phyloP scores from a whole-genome alignment of 2,329 filamentous ascomycete species.

The Fusarium pseudoanthophilum region DNA sequence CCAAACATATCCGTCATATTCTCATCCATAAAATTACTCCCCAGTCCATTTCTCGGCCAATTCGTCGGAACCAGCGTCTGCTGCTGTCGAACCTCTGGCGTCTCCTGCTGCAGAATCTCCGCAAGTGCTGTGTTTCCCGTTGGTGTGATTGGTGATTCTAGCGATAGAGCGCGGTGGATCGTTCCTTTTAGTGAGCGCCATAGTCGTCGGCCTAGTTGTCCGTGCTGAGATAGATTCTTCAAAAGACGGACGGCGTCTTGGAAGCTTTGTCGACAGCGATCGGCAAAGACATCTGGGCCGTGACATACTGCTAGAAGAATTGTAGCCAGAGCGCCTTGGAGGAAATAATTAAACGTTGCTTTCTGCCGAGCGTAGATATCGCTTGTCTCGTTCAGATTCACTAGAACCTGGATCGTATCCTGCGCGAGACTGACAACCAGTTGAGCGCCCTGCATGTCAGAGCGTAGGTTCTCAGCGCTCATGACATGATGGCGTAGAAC shows the following conservation, averaged over 20 bases:
- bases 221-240: background rate
- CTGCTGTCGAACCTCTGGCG: background rate
- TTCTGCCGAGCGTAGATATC: conserved; percentile 13
- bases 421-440: conserved; percentile 4
- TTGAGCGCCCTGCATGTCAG: background rate
- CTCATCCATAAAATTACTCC: background rate
- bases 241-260: background rate
- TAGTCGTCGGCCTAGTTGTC: background rate
- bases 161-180: background rate
- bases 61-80: background rate
- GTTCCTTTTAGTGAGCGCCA: conserved; percentile 10
- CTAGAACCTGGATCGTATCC: conserved; percentile 5
- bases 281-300: conserved; percentile 3
- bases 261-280: conserved; percentile 3
- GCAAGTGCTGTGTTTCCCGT: background rate
- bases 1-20: conserved; percentile 1
- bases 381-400: conserved; percentile 11
- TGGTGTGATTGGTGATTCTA: background rate
- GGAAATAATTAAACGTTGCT: conserved; percentile 5
- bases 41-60: background rate
- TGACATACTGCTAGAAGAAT: conserved; percentile 8
- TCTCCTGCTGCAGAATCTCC: background rate
- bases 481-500: conserved; percentile 1
- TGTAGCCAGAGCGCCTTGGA: background rate
- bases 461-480: background rate